Conservation (phyloP, 2,329 filamentous ascomycete species). For the Claviceps quebecensis region DNA sequence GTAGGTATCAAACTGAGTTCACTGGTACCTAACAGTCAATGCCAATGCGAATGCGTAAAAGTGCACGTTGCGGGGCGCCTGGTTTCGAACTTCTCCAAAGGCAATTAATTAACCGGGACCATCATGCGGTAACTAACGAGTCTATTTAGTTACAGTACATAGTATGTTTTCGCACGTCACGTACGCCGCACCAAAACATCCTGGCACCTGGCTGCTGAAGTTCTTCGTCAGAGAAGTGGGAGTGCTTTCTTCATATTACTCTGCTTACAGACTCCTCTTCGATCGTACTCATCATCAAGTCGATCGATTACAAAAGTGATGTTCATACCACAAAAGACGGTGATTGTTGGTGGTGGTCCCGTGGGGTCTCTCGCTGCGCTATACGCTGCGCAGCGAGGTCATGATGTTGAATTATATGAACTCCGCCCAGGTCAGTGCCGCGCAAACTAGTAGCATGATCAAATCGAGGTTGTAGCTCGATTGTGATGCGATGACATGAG, state of each 20-base stretch:
- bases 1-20: no score
- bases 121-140: not conserved
- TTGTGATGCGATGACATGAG: not conserved
- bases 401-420: conserved; percentile 90
- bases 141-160: not conserved
- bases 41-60: no score
- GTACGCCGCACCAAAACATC: not conserved
- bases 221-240: not conserved
- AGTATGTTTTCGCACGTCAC: not conserved
- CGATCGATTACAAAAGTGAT: not conserved
- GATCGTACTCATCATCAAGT: not conserved
- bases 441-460: not conserved
- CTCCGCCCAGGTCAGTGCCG: conserved; percentile 62
- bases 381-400: conserved; percentile 78
- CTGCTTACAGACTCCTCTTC: not conserved
- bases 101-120: not conserved
- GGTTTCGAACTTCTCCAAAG: not conserved
- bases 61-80: no score
- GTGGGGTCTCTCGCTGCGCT: conserved; percentile 85
- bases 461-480: not conserved
- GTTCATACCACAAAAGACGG: conserved; percentile 41
- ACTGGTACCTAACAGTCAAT: no score
- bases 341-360: conserved; percentile 83
- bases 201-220: not conserved
- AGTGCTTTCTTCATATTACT: not conserved